phyloP scores from a whole-genome alignment of 257 asterid genomes.

The Leonotis leonurus region DNA sequence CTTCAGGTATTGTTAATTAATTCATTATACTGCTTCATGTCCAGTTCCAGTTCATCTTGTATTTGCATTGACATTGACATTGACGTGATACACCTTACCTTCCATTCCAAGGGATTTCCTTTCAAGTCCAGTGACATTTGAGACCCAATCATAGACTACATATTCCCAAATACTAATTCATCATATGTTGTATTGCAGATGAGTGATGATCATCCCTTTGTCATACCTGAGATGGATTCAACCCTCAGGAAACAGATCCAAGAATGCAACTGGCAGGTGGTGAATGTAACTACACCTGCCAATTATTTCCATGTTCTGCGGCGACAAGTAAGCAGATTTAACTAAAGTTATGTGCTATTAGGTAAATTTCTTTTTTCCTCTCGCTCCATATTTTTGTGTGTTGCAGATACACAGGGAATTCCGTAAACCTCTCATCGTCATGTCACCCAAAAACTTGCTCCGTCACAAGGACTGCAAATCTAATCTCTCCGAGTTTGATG shows the following conservation, averaged over 20 bases:
- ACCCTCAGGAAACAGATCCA: slow-evolving; percentile 85
- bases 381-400: slow-evolving; percentile 4
- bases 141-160: not conserved
- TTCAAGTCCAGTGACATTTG: not conserved
- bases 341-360: not conserved
- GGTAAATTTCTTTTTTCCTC: slow-evolving; percentile 14
- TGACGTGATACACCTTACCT: too few relatives aligned
- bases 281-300: slow-evolving; percentile 95
- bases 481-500: slow-evolving; percentile 84
- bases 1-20: slow-evolving; percentile 54
- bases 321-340: slow-evolving; percentile 57
- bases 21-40: not conserved
- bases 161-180: not conserved
- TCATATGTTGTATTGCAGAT: slow-evolving; percentile 46
- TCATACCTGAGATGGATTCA: slow-evolving; percentile 91
- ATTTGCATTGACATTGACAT: slow-evolving; percentile 8
- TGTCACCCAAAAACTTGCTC: slow-evolving; percentile 90
- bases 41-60: not conserved
- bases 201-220: slow-evolving; percentile 86
- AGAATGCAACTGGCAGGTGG: slow-evolving; percentile 96
- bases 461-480: slow-evolving; percentile 94
- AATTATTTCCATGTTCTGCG: slow-evolving; percentile 92
- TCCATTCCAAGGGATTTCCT: too few relatives aligned
- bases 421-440: slow-evolving; percentile 93
- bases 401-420: slow-evolving; percentile 81